Conservation (phyloP, 257 asterid genomes). For the Solanum bukasovii region DNA sequence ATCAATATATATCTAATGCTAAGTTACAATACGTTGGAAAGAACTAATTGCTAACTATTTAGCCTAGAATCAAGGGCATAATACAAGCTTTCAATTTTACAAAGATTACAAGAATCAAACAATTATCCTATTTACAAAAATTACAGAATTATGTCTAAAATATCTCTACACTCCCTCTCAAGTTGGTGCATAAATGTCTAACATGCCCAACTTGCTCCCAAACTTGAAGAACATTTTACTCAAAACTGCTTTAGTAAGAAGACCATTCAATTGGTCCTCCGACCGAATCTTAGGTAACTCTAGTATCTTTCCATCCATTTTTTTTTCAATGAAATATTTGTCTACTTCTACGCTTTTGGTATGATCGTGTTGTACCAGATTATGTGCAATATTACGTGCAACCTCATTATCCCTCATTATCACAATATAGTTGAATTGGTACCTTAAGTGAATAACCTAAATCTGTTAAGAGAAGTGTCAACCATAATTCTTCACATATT, state of each 20-base stretch:
- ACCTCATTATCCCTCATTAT: background rate
- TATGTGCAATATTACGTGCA: background rate
- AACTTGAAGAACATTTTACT: too few species aligned
- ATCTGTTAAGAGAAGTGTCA: background rate
- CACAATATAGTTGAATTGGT: background rate
- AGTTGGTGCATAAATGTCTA: too few species aligned
- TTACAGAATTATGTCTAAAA: background rate
- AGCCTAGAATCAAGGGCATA: background rate
- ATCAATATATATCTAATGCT: background rate
- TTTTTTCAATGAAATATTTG: too few species aligned
- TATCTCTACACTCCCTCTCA: too few species aligned
- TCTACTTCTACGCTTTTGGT: too few species aligned
- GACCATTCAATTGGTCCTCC: too few species aligned
- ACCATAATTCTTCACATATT: slow-evolving; percentile 8
- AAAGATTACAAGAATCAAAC: background rate
- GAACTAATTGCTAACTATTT: background rate
- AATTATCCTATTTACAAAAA: background rate
- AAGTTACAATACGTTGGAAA: background rate
- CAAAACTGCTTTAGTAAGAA: too few species aligned
- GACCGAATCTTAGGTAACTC: too few species aligned
- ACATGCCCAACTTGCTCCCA: too few species aligned
- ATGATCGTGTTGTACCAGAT: too few species aligned
- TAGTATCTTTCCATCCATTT: too few species aligned
- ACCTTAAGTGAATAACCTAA: background rate
- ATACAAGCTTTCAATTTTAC: too few species aligned